Evolutionary conservation across 352 stramenopile genomes (phyloP).

Genomic region (Phytophthora citricola): DNA sequence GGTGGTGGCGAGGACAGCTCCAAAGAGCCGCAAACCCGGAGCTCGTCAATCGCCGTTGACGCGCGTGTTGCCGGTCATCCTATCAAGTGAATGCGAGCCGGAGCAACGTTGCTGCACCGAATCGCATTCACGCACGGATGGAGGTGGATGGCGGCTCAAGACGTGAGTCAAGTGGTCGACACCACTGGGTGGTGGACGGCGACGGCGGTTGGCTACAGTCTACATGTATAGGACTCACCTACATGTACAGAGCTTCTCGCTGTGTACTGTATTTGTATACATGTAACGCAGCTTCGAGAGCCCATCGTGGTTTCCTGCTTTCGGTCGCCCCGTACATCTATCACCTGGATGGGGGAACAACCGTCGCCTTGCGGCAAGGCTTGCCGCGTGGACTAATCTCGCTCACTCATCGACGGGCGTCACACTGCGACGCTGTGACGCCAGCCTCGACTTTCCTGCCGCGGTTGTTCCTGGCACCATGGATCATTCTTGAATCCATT

Average conservation of each 20-base stretch:
- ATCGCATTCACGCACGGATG: constrained; percentile 23
- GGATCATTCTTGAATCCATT: constrained; percentile 8
- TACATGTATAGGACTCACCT: not conserved
- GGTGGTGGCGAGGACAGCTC: constrained; percentile 27
- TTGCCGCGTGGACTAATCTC: not conserved
- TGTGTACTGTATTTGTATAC: not conserved
- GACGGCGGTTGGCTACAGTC: not conserved
- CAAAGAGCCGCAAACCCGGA: constrained; percentile 15
- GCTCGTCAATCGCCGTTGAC: constrained; percentile 20
- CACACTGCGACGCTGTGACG: constrained; percentile 1
- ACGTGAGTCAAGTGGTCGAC: no score
- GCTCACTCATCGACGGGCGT: not conserved
- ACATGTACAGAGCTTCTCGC: constrained; percentile 7
- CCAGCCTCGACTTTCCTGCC: not conserved
- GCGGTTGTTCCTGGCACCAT: not conserved
- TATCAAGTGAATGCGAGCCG: constrained; percentile 19
- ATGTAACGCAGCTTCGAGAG: no score
- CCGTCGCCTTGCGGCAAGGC: not conserved
- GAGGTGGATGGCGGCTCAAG: not conserved
- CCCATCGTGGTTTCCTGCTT: constrained; percentile 13
- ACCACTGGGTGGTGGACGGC: constrained; percentile 7
- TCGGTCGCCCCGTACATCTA: constrained; percentile 25
- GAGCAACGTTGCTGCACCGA: constrained; percentile 7
- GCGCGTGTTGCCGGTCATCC: constrained; percentile 11
- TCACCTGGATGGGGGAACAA: constrained; percentile 33